phyloP scores from a whole-genome alignment of 345 rosid species.

The Bruguiera sexangula region DNA sequence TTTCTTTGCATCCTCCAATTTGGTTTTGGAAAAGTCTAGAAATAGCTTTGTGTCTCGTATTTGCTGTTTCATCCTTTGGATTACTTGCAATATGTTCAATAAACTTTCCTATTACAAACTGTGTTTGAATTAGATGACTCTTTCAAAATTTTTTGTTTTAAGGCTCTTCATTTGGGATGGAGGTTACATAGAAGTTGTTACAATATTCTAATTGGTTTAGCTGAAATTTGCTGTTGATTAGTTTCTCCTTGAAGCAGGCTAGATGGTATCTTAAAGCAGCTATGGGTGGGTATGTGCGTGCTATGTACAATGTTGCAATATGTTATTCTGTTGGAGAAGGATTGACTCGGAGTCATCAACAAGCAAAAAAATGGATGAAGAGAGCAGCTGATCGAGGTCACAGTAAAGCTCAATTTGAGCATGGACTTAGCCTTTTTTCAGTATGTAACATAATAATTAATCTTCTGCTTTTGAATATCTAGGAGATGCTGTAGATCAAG shows the following conservation, averaged over 20 bases:
- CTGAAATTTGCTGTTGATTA: not conserved
- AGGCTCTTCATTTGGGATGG: too few species aligned
- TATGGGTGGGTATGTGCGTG: slow-evolving; percentile 76
- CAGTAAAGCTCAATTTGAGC: slow-evolving; percentile 84
- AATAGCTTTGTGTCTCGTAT: not conserved
- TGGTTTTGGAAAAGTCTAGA: not conserved
- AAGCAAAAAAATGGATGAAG: slow-evolving; percentile 89
- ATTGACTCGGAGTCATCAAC: slow-evolving; percentile 44
- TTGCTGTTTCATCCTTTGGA: not conserved
- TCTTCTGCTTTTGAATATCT: not conserved
- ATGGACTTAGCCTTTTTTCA: slow-evolving; percentile 75
- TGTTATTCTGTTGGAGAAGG: slow-evolving; percentile 86
- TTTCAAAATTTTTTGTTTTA: too few species aligned
- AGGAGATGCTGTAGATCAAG: not conserved
- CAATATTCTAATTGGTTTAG: not conserved
- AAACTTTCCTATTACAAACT: too few species aligned
- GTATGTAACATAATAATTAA: slow-evolving; percentile 35
- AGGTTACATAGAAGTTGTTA: too few species aligned
- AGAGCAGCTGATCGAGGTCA: slow-evolving; percentile 88
- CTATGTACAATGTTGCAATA: slow-evolving; percentile 80
- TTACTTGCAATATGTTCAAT: not conserved
- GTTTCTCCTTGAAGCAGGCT: slow-evolving; percentile 38
- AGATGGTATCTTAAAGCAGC: slow-evolving; percentile 84
- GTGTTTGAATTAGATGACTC: too few species aligned
- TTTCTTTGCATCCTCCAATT: not conserved